These are phyloP conservation scores for Aureobasidium sp. DNA, from an alignment of 2,329 filamentous ascomycete genomes.

Conservation along the genomic window DNA sequence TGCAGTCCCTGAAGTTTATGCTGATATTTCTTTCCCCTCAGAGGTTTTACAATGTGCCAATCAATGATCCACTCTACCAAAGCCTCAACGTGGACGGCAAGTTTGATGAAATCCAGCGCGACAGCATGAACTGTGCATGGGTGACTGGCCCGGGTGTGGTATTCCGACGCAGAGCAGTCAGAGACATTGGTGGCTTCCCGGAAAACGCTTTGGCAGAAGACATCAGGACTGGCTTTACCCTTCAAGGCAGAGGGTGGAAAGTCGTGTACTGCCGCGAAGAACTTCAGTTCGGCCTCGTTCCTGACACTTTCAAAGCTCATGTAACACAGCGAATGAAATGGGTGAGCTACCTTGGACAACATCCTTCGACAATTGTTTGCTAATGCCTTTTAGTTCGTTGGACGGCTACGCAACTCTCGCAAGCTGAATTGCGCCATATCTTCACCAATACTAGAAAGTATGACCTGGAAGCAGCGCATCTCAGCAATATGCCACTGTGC, in stretches of 20 bases:
- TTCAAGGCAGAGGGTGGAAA: slow-evolving; percentile 56
- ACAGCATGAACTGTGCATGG: slow-evolving; percentile 48
- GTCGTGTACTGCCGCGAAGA: slow-evolving; percentile 55
- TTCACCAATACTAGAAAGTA: background rate
- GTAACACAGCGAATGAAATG: slow-evolving; percentile 52
- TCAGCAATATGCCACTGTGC: slow-evolving; percentile 7
- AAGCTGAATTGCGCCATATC: background rate
- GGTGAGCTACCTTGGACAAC: slow-evolving; percentile 25
- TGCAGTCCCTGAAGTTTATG: too few relatives aligned
- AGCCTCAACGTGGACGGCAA: slow-evolving; percentile 54
- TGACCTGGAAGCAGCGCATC: slow-evolving; percentile 4
- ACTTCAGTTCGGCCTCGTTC: slow-evolving; percentile 54
- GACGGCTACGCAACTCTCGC: slow-evolving; percentile 6
- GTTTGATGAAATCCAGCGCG: slow-evolving; percentile 42
- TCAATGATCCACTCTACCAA: slow-evolving; percentile 52
- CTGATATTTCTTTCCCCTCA: slow-evolving; percentile 29
- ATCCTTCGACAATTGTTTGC: background rate
- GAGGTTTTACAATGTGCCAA: slow-evolving; percentile 57
- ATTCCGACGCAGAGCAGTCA: slow-evolving; percentile 51
- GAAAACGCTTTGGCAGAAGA: slow-evolving; percentile 56
- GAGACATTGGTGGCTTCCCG: slow-evolving; percentile 56
- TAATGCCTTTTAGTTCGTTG: background rate
- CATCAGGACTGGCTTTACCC: slow-evolving; percentile 51
- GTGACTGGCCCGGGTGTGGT: slow-evolving; percentile 58
- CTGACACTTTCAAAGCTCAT: slow-evolving; percentile 51